phyloP scores from a whole-genome alignment of 257 asterid genomes.

The Lavandula angustifolia region DNA sequence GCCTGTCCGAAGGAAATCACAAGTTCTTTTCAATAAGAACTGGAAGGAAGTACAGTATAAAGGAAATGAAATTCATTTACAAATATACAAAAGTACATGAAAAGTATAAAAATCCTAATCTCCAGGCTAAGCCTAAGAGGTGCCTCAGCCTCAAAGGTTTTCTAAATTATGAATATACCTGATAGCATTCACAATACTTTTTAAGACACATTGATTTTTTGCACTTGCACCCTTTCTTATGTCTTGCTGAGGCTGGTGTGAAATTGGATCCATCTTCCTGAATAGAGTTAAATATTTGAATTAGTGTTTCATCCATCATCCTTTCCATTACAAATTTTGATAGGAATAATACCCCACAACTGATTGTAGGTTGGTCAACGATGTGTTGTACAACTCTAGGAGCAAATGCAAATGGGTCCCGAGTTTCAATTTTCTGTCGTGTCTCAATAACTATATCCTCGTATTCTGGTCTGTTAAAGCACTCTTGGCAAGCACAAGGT shows the following conservation, averaged over 20 bases:
- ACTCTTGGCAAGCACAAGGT: conserved; percentile 69
- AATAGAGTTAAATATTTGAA: conserved; percentile 21
- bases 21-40: conserved; percentile 21
- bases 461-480: conserved; percentile 62
- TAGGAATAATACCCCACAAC: conserved; percentile 42
- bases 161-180: conserved; percentile 42
- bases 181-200: conserved; percentile 87
- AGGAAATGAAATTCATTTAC: conserved; percentile 16
- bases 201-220: conserved; percentile 79
- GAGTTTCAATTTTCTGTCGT: conserved; percentile 53
- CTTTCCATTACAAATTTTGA: conserved; percentile 22
- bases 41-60: not conserved
- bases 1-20: conserved; percentile 39
- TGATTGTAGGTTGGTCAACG: conserved; percentile 40
- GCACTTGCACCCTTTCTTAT: conserved; percentile 88
- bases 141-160: no score
- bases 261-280: conserved; percentile 47
- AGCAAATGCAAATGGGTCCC: conserved; percentile 73
- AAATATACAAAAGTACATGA: conserved; percentile 1
- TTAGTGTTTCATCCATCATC: conserved; percentile 11
- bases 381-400: conserved; percentile 53
- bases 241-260: conserved; percentile 68
- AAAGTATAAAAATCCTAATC: no score
- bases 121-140: no score
- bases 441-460: conserved; percentile 54